Conservation (phyloP, 495 filamentous ascomycete genomes). For the Neurospora sp. region DNA sequence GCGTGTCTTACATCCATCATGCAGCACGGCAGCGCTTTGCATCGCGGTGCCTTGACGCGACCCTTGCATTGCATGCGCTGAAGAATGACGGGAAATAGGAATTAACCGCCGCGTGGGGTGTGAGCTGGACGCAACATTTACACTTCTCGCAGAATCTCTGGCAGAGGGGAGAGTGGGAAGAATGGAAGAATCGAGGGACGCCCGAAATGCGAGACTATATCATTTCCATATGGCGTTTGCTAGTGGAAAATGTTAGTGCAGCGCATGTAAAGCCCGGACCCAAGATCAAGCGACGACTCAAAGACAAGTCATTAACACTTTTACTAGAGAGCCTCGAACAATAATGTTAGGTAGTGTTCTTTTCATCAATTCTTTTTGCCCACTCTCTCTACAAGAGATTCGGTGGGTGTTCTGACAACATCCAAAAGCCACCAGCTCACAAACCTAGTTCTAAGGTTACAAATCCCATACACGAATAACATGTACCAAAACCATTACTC, state of each 20-base stretch:
- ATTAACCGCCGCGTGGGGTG: background rate
- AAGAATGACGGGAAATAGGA: background rate
- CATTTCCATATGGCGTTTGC: background rate
- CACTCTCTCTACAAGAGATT: no score
- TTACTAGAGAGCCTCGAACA: rapidly evolving
- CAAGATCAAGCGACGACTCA: background rate
- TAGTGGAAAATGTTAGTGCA: background rate
- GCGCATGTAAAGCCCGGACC: background rate
- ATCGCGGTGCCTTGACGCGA: background rate
- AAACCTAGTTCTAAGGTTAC: background rate
- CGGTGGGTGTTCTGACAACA: background rate
- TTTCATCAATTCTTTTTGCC: background rate
- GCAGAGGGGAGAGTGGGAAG: background rate
- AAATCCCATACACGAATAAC: background rate
- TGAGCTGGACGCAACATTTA: background rate
- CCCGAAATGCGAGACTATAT: no score
- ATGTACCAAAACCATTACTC: background rate
- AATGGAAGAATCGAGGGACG: background rate
- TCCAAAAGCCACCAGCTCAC: background rate
- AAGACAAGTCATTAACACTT: background rate
- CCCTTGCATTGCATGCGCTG: background rate
- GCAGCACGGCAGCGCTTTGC: background rate
- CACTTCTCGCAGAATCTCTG: background rate
- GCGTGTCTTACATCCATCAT: background rate
- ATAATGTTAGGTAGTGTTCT: background rate